A percentile compares a stretch with the other conserved stretches of the same genome.
phyloP scores from a whole-genome alignment of 2,329 filamentous ascomycete species.

The Trichoderma simmonsii region DNA sequence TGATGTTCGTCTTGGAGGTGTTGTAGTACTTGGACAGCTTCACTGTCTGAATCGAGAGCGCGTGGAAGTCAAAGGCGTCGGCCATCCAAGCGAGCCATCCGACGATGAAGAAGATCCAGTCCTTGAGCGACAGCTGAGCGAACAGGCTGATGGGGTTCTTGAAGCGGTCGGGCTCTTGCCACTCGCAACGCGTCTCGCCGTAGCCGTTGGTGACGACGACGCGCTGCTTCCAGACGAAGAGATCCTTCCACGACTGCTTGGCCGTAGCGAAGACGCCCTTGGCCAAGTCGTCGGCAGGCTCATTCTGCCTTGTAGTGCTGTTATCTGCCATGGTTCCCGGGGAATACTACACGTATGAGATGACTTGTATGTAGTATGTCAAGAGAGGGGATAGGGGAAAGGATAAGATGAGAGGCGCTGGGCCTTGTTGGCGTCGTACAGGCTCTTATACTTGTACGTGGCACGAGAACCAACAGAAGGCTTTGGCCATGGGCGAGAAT shows the following conservation, averaged over 20 bases:
- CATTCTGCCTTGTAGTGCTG: slow-evolving; percentile 26
- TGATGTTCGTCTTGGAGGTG: slow-evolving; percentile 61
- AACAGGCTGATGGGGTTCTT: slow-evolving; percentile 69
- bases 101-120: slow-evolving; percentile 75
- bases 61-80: slow-evolving; percentile 82
- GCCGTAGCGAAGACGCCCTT: slow-evolving; percentile 63
- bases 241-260: slow-evolving; percentile 60
- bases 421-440: background rate
- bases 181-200: slow-evolving; percentile 65
- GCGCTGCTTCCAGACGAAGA: slow-evolving; percentile 72
- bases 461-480: background rate
- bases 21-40: slow-evolving; percentile 58
- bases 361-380: background rate
- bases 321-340: background rate
- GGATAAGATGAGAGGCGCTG: background rate
- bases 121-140: slow-evolving; percentile 55
- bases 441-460: background rate
- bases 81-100: slow-evolving; percentile 75
- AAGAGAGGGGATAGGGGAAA: background rate
- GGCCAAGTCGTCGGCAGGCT: slow-evolving; percentile 64
- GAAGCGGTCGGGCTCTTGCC: slow-evolving; percentile 63
- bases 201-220: slow-evolving; percentile 62
- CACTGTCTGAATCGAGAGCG: slow-evolving; percentile 72
- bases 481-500: background rate
- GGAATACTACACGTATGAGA: background rate